Base-by-base conservation (phyloP, 768 basidiomycete genomes). In the Ephemerocybe angulata region DNA sequence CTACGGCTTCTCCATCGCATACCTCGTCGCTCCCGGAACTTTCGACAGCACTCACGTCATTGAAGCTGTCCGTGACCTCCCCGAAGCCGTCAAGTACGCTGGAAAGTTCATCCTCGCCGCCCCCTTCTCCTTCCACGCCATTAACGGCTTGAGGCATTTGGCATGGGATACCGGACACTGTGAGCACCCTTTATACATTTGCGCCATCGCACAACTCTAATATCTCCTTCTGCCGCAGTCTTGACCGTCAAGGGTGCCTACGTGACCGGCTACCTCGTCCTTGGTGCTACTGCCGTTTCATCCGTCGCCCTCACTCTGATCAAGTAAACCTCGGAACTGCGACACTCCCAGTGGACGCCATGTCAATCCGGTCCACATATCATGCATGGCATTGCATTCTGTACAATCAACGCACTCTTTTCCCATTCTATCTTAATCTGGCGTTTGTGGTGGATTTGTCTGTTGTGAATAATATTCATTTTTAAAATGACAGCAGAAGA, bases 61-160 rank as follows among this genome's bases (percentile, higher is more conserved):
- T 55, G 86, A 88, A 60, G 66, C 85, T 55, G 84, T 88, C 48
- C 76, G 82, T 15, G 76, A 79, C 22, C 75, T 94, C 13, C 95
- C 95, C 8, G 84, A 85, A 21, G 82, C 80, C 56, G 76, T 87
- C 61, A 96, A 96, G 72, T 81, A 84, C 55, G 71, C 81, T 10
- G 85, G 81, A 50, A 98, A 97, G 72, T 72, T 83, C 25, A 63
- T 92, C 57, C 81, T 98, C 42, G 93, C 93, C 12, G 78, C 82
- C 3, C 92, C 95, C 1, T 96, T 97, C 70, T 82, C 90, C 15
- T 98, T 87, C 83, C 96, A 98, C 74, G 81, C 83, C 7, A 78
- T 85, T 70, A 98, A 98, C 71, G 96, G 96, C 3, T 58, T 98
- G 57, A 83, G 96, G 38, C 96, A 98, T 77, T 73, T 98, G 63